These are phyloP conservation scores for Globisporangium solare DNA, from an alignment of 352 stramenopile species.

Conservation along the genomic window DNA sequence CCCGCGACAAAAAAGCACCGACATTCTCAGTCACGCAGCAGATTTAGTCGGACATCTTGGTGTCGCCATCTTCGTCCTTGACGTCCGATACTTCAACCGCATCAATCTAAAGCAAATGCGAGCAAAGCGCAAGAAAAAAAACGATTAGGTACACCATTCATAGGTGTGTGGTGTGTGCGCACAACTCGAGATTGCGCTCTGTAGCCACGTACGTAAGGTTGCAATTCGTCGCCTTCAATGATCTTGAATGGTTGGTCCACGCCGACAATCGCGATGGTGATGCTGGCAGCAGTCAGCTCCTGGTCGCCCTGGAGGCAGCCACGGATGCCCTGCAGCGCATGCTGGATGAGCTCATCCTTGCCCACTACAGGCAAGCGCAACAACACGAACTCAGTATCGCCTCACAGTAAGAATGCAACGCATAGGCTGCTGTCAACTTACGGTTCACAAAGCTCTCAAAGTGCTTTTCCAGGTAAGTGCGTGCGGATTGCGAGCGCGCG, in stretches of 20 bases:
- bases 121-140: neutral
- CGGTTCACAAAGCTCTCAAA: constrained; percentile 90
- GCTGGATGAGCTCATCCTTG: constrained; percentile 97
- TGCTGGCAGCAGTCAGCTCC: constrained; percentile 93
- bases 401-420: neutral
- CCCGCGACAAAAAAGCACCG: neutral
- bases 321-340: constrained; percentile 95
- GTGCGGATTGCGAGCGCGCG: constrained; percentile 93
- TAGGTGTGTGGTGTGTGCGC: too few relatives aligned
- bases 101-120: constrained; percentile 54
- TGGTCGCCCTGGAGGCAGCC: constrained; percentile 95
- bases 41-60: constrained; percentile 80
- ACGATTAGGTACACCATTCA: too few relatives aligned
- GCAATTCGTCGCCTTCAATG: constrained; percentile 91
- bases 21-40: neutral
- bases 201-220: constrained; percentile 87
- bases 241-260: constrained; percentile 92
- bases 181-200: neutral
- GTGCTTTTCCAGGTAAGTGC: constrained; percentile 99
- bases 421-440: constrained; percentile 28
- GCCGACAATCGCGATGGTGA: constrained; percentile 93
- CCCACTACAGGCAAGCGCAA: constrained; percentile 35
- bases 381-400: neutral
- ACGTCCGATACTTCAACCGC: constrained; percentile 81
- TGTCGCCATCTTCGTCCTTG: constrained; percentile 76